Base-by-base conservation (phyloP, 164 flowering plant genomes). In the Taxillus chinensis region DNA sequence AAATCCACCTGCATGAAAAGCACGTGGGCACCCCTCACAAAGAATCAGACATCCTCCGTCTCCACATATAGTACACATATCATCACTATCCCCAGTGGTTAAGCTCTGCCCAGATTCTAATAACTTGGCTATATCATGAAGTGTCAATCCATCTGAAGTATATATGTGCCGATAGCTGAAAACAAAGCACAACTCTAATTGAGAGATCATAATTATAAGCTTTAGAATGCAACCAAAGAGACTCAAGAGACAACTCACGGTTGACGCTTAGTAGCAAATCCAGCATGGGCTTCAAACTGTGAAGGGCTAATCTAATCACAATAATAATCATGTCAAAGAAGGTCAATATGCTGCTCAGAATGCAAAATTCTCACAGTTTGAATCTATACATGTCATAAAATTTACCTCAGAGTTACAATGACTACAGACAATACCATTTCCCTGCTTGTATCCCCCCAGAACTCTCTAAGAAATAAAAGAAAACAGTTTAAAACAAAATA, bases 201-300 rank as follows among this genome's bases (percentile, higher is more conserved):
- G 3, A 66, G 53, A 51, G 8, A 27, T 57, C 9, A 37, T 11
- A 58, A 7, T 38, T 54, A 43, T 5, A 3, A 13, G 15, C 8
- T 59, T 17, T n/a, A 57, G 45, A 14, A 51, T 58, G 17, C 4
- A 7, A 45, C 16, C 45, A 8, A 9, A 57, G 27, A 17, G 50
- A 16, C 62, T 57, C 41, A 62, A n/a, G 15, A 62, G 38, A 54
- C 53, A 56, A 84, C 93, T 86, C 71, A 92, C 98, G 98, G 98
- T 79, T 92, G 98, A 65, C 98, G 87, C 73, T 85, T 80, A 3
- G 88, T 80, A 67, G 93, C 80, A 86, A 89, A 86, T 77, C 98
- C 96, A 64, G 96, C 98, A 82, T 92, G 98, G 57, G 93, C 82
- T 75, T 92, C 96, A 85, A 92, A 92, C 71, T 83, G 91, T 17